phyloP scores from a whole-genome alignment of 2,329 filamentous ascomycete genomes.

The Periglandula ipomoeae region DNA sequence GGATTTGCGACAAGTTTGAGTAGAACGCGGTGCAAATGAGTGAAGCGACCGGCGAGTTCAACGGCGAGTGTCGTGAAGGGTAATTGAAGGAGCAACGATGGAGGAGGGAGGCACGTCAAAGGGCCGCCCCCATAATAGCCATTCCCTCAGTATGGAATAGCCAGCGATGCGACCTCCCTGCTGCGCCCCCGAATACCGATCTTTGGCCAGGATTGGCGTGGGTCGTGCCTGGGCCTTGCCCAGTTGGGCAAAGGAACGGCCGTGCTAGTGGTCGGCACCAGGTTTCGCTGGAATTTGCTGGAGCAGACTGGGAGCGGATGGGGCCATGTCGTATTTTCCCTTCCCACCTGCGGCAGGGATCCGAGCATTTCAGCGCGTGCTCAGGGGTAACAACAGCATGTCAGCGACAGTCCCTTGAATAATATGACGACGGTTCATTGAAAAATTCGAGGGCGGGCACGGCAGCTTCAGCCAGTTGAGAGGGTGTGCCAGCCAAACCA shows the following conservation, averaged over 20 bases:
- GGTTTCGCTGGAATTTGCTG: no score
- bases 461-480: no score
- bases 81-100: neutral
- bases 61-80: neutral
- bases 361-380: neutral
- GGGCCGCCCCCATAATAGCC: neutral
- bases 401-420: no score
- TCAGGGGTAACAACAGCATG: no score
- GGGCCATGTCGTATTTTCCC: no score
- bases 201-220: no score
- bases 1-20: neutral
- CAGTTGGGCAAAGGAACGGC: neutral
- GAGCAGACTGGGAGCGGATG: no score
- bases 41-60: neutral
- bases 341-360: no score
- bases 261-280: neutral
- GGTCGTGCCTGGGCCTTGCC: no score
- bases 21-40: neutral
- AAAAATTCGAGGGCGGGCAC: neutral
- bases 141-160: neutral
- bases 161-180: neutral
- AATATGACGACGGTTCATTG: neutral
- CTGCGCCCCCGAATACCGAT: no score
- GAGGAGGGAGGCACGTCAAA: neutral
- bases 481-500: no score